These are phyloP conservation scores for Podila epigama DNA, from an alignment of 192 early-diverging fungal species.

Conservation along the genomic window DNA sequence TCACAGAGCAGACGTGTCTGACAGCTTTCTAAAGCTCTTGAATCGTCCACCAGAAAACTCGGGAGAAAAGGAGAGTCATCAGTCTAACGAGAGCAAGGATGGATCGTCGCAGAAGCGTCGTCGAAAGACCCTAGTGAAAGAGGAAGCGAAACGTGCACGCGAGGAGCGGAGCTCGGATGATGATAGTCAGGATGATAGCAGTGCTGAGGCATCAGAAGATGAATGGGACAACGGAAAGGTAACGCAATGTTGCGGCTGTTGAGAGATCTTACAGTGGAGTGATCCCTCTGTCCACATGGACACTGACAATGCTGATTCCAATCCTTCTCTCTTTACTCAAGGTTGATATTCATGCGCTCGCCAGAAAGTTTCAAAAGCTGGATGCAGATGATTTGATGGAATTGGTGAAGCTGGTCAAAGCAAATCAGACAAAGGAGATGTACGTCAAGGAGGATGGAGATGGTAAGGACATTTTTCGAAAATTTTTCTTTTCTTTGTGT, in stretches of 20 bases:
- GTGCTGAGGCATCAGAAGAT: constrained; percentile 12
- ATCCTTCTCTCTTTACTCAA: constrained; percentile 8
- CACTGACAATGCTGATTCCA: neutral
- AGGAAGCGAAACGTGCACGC: constrained; percentile 26
- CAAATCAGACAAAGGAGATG: constrained; percentile 48
- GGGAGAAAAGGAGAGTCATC: constrained; percentile 5
- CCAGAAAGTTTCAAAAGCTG: constrained; percentile 48
- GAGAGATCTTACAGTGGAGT: no score
- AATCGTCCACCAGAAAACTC: constrained; percentile 24
- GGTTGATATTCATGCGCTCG: constrained; percentile 42
- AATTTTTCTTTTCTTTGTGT: no score
- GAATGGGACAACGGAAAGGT: constrained; percentile 30
- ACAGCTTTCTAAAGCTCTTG: constrained; percentile 36
- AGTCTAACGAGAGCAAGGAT: constrained; percentile 12
- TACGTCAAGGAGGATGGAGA: constrained; percentile 53
- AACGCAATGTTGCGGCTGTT: neutral
- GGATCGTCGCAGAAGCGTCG: constrained; percentile 23
- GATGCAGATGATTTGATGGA: constrained; percentile 48
- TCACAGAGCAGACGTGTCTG: constrained; percentile 32
- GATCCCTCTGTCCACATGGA: no score
- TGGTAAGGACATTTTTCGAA: constrained; percentile 14
- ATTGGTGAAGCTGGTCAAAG: constrained; percentile 45
- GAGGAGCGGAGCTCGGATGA: constrained; percentile 37
- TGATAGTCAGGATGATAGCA: constrained; percentile 24
- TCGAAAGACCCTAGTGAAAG: constrained; percentile 13